These are phyloP conservation scores for Coemansia sp. DNA, from an alignment of 192 early-diverging fungal genomes.

Conservation along the genomic window DNA sequence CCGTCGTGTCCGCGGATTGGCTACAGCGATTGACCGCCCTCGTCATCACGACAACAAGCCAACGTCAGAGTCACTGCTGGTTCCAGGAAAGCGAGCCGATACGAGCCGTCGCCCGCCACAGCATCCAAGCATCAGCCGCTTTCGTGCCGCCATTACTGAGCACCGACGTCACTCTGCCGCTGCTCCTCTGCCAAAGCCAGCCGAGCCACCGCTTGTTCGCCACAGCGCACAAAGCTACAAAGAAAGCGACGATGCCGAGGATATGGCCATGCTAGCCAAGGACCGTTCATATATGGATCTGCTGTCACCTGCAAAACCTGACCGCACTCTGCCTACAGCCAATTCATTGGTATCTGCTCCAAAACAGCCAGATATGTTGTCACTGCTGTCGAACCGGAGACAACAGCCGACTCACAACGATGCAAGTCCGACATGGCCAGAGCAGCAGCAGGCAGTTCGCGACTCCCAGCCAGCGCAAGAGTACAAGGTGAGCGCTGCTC, in stretches of 20 bases:
- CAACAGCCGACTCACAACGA: background rate
- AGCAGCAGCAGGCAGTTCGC: background rate
- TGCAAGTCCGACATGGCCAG: background rate
- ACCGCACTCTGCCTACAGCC: background rate
- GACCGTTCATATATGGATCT: slow-evolving; percentile 53
- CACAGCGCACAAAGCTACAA: background rate
- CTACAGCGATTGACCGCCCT: background rate
- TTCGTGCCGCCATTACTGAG: slow-evolving; percentile 20
- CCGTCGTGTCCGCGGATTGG: slow-evolving; percentile 4
- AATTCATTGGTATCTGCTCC: background rate
- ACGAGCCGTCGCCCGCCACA: slow-evolving; percentile 25
- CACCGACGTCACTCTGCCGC: background rate
- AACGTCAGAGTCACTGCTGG: background rate
- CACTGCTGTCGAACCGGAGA: slow-evolving; percentile 13
- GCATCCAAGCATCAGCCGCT: slow-evolving; percentile 36
- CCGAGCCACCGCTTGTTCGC: background rate
- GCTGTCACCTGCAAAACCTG: slow-evolving; percentile 39
- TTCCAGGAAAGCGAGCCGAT: background rate
- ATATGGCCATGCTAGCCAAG: slow-evolving; percentile 26
- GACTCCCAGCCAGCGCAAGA: background rate
- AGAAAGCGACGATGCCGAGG: slow-evolving; percentile 18
- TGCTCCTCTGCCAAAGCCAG: too few species aligned
- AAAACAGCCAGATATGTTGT: slow-evolving; percentile 15
- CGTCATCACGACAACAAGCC: background rate
- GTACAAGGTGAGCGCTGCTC: background rate